These are phyloP conservation scores for Podospora pseudoanserina DNA, from an alignment of 495 filamentous ascomycete species.

Conservation along the genomic window DNA sequence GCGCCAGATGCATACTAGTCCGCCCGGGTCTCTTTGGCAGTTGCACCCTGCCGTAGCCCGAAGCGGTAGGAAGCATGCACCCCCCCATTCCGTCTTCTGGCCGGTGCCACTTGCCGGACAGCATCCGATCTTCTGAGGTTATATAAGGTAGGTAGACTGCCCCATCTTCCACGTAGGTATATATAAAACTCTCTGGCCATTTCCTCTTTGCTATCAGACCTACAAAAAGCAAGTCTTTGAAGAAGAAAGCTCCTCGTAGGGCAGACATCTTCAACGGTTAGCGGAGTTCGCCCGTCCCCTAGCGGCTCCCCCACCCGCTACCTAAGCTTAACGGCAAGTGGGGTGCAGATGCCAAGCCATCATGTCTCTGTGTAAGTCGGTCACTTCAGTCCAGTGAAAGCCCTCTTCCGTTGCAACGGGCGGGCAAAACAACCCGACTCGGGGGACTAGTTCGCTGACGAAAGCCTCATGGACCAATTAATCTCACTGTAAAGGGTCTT, in stretches of 20 bases:
- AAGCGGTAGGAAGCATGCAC: not conserved
- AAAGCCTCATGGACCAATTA: not conserved
- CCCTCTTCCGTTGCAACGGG: not conserved
- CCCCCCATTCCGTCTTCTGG: not conserved
- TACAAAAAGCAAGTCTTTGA: not conserved
- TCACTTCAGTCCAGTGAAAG: not conserved
- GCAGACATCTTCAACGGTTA: not conserved
- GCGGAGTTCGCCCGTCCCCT: not conserved
- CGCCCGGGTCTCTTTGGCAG: not conserved
- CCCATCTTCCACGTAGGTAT: not conserved
- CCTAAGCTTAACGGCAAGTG: not conserved
- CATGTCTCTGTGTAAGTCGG: not conserved
- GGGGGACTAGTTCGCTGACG: not conserved
- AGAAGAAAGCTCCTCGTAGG: not conserved
- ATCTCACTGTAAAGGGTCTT: not conserved
- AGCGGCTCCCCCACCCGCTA: not conserved
- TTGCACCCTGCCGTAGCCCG: not conserved
- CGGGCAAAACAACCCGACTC: not conserved
- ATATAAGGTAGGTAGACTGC: not conserved
- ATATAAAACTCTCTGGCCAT: not conserved
- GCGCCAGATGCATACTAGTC: conserved; percentile 1
- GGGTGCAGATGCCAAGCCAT: not conserved
- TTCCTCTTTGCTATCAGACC: not conserved
- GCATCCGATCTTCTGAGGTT: not conserved
- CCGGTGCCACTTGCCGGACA: not conserved